Evolutionary conservation across 2,329 filamentous ascomycete genomes (phyloP).

Genomic region (Fusarium chaquense): DNA sequence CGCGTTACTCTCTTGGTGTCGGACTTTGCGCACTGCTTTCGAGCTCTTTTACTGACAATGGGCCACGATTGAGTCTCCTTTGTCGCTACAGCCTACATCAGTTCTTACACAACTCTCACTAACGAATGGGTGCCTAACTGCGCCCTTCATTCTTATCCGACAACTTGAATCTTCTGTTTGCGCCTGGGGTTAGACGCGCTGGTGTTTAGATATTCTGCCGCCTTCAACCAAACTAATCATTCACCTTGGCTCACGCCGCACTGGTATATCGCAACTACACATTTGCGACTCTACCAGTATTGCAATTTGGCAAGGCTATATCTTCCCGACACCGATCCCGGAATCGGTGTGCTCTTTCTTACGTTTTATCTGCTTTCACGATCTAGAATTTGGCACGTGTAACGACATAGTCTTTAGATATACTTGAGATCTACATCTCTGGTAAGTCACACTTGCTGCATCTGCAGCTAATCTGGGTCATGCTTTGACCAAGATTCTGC

Average conservation of each 20-base stretch:
- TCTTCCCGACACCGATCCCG: constrained; percentile 28
- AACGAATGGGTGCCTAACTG: constrained; percentile 47
- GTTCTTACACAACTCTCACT: constrained; percentile 28
- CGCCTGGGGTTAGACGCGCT: constrained; percentile 56
- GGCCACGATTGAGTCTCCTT: constrained; percentile 51
- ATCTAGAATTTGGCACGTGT: constrained; percentile 48
- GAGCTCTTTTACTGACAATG: constrained; percentile 51
- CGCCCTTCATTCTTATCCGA: constrained; percentile 36
- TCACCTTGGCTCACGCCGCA: constrained; percentile 38
- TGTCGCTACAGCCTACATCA: constrained; percentile 39
- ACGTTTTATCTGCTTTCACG: constrained; percentile 45
- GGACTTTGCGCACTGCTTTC: constrained; percentile 45
- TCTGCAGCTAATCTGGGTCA: constrained; percentile 12
- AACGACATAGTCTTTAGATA: constrained; percentile 48
- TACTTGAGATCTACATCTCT: constrained; percentile 46
- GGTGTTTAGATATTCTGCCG: constrained; percentile 54
- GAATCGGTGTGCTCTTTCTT: constrained; percentile 35
- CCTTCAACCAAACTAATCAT: constrained; percentile 45
- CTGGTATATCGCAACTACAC: constrained; percentile 38
- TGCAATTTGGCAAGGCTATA: constrained; percentile 41
- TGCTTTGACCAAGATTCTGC: constrained; percentile 16
- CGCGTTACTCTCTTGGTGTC: constrained; percentile 45
- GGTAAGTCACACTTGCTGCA: constrained; percentile 34
- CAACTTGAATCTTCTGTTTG: constrained; percentile 48
- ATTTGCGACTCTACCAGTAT: constrained; percentile 36